Conservation (phyloP, 148 eudicot species). For the Nepenthes gracilis region DNA sequence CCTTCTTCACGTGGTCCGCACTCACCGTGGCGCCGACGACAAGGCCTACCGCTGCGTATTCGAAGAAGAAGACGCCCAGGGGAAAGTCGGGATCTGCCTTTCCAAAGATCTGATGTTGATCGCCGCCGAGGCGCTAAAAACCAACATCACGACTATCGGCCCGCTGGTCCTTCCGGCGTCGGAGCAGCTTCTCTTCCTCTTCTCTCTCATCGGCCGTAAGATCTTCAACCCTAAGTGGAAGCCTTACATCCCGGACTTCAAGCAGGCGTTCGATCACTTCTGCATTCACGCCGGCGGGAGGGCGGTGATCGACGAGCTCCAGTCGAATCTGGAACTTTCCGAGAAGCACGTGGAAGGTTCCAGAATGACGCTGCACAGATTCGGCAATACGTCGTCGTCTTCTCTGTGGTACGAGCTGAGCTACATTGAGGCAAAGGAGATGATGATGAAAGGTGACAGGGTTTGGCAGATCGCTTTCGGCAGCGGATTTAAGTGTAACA, state of each 20-base stretch:
- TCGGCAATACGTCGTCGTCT: constrained; percentile 29
- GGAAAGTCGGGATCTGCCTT: constrained; percentile 21
- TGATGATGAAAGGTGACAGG: constrained; percentile 26
- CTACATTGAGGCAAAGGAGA: constrained; percentile 22
- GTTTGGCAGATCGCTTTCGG: constrained; percentile 29
- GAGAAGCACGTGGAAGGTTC: constrained; percentile 28
- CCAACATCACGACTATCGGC: constrained; percentile 17
- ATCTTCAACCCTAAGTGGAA: constrained; percentile 15
- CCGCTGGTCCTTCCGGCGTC: constrained; percentile 25
- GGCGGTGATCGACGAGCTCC: constrained; percentile 29
- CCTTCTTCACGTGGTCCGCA: constrained; percentile 18
- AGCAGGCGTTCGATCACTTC: constrained; percentile 24
- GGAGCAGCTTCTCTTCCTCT: constrained; percentile 19
- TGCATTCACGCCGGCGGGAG: constrained; percentile 32
- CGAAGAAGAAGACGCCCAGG: constrained; percentile 19
- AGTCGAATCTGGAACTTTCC: constrained; percentile 17
- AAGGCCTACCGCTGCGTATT: constrained; percentile 20
- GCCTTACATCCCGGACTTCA: constrained; percentile 30
- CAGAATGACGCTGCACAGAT: constrained; percentile 26
- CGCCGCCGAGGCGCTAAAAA: constrained; percentile 25
- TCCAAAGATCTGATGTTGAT: constrained; percentile 25
- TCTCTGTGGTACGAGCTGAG: constrained; percentile 27
- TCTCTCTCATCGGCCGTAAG: constrained; percentile 17
- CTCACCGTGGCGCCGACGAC: constrained; percentile 24
- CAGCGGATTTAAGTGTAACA: constrained; percentile 31